Conservation (phyloP, 805 yeast species). For the Danielia reshetovae region DNA sequence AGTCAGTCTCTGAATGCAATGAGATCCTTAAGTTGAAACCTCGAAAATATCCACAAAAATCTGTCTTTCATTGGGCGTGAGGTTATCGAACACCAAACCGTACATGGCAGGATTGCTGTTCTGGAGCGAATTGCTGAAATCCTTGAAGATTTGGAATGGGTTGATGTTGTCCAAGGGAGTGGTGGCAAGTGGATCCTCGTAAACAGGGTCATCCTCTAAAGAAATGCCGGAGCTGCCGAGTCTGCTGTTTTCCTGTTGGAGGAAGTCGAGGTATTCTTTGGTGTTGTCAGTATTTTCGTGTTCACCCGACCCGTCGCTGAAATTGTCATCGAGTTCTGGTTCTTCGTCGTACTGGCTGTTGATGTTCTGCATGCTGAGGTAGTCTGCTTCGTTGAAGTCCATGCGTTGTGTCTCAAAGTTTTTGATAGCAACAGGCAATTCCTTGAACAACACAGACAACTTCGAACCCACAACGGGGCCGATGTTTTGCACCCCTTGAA, state of each 20-base stretch:
- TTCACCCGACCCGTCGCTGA: conserved; percentile 21
- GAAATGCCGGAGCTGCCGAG: conserved; percentile 27
- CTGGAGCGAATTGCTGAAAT: conserved; percentile 12
- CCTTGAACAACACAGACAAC: conserved; percentile 49
- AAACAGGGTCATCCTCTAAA: conserved; percentile 14
- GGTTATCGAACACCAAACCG: conserved; percentile 11
- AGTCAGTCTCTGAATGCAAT: too few relatives aligned
- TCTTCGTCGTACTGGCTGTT: conserved; percentile 3
- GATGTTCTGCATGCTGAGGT: conserved; percentile 9
- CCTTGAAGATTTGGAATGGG: conserved; percentile 13
- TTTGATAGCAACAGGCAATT: conserved; percentile 69
- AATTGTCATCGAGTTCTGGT: conserved; percentile 7
- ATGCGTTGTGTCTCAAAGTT: conserved; percentile 60
- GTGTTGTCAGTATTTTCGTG: conserved; percentile 23
- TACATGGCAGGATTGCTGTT: conserved; percentile 11
- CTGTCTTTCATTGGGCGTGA: conserved; percentile 13
- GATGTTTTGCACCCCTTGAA: conserved; percentile 12
- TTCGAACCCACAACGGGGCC: conserved; percentile 49
- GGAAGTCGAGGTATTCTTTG: conserved; percentile 46
- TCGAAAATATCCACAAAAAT: conserved; percentile 6
- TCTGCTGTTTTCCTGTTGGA: conserved; percentile 42
- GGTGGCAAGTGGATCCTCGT: conserved; percentile 24
- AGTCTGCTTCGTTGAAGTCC: conserved; percentile 41
- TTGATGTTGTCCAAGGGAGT: conserved; percentile 16
- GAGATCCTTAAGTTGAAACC: background rate